Evolutionary conservation across 169 alveolate genomes (phyloP), one percentile per base, ranked within the genome.

Genomic region (Plasmodium reichenowi): DNA sequence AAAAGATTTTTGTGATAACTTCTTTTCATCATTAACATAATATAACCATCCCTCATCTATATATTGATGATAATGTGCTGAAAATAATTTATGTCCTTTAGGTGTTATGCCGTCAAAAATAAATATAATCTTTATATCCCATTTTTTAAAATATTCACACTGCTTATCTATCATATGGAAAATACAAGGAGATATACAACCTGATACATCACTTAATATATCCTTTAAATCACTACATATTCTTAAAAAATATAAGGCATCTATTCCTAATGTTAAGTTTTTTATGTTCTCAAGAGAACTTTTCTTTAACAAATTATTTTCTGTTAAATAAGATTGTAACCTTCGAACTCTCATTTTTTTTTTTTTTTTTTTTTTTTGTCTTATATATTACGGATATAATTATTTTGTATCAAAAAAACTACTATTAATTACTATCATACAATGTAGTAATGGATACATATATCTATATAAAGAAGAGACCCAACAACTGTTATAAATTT

Each of bases 281-380:
- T 60, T 56, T 43, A 85, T 85, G 12, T 43, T 62, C n/a, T 85
- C 92, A 7, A 59, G 10, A 1, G 72, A 12, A 72, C 92, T 85
- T 50, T 60, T 85, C 22, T 92, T 92, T 60, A 94, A 75, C 54
- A 93, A 59, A 24, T 87, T 74, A 63, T 92, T 90, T 74, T 94
- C 96, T 2, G 93, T 76, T 70, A 94, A 86, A 62, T 90, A 94
- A 10, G 80, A 88, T 78, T 90, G 93, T 52, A 94, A 68, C 9
- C 89, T 88, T 56, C 96, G 68, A n/a, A 94, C 96, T 71, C 96
- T 64, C 96, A 94, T 94, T 17, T 92, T 92, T 29, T 26, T 45
- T 32, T 56, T 29, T 26, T 45, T 32, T 56, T 38, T 80, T 47
- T 74, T 32, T 62, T 67, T 56, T 52, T 24, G n/a, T 67, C 47